These are phyloP conservation scores for Ceratocystiopsis sp. DNA, from an alignment of 2,329 filamentous ascomycete species.

Conservation along the genomic window DNA sequence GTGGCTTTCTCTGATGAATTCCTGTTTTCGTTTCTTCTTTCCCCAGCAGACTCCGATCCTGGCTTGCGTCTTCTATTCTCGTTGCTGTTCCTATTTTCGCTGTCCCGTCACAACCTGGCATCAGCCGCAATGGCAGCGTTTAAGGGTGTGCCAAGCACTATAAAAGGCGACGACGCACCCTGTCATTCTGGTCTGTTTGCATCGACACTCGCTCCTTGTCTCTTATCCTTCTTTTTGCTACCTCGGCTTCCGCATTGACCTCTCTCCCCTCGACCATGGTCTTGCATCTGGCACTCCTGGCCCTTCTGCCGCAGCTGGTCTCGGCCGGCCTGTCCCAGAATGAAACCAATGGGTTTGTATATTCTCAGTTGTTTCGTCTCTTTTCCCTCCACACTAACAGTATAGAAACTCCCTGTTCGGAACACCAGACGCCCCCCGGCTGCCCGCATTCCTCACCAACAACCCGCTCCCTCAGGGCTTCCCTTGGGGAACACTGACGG, in stretches of 20 bases:
- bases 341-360: conserved; percentile 23
- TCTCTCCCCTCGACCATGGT: conserved; percentile 1
- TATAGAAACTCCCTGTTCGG: conserved; percentile 24
- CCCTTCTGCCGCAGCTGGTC: conserved; percentile 10
- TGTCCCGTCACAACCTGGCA: no score
- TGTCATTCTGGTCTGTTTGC: neutral
- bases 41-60: neutral
- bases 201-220: neutral
- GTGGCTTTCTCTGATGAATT: neutral
- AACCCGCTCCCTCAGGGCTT: conserved; percentile 29
- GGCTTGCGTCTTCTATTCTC: neutral
- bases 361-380: neutral
- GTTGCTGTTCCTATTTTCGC: neutral
- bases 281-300: conserved; percentile 1
- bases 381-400: no score
- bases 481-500: conserved; percentile 32
- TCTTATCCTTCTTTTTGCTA: neutral
- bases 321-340: conserved; percentile 15
- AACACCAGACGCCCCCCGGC: conserved; percentile 19
- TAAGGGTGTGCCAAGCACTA: no score
- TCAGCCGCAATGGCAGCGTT: no score
- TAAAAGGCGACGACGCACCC: no score
- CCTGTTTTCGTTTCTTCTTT: neutral
- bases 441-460: conserved; percentile 28
- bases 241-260: neutral